Evolutionary conservation across 78 protist genomes (phyloP), one percentile per base, ranked within the genome.

Genomic region (Bodo saltans): DNA sequence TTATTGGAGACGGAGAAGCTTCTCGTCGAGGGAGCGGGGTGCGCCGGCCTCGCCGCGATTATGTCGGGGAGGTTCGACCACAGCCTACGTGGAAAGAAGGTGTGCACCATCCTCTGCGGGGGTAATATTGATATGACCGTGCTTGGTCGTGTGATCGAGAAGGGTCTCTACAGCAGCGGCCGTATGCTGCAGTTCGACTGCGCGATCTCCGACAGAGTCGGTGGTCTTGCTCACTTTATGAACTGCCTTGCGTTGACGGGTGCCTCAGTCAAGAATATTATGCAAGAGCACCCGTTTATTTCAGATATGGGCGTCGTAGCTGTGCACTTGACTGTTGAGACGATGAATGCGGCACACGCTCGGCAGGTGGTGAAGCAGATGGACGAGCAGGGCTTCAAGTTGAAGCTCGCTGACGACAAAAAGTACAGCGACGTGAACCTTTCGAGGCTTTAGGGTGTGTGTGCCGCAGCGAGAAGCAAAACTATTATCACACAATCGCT

Each of bases 111-210:
- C 29, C 88, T 89, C 42, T 90, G 92, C 69, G 95, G 95, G n/a
- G 91, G 91, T n/a, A 92, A 90, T 78, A 88, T 92, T 71, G 92
- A 89, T 60, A 42, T 74, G 27, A 80, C 90, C 0, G 72, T 90
- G 30, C 84, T 92, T 60, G 92, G 95, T 27, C 84, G 91, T 28
- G 39, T 52, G 30, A 69, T 89, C 26, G 92, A 89, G 17, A 47
- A 88, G 11, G 95, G 93, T 4, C 86, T 92, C 28, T 85, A 85
- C 25, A 83, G 76, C 0, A 92, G 87, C 47, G 80, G 88, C 21
- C 70, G 92, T 0, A 40, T 91, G 27, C 38, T 74, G 3, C 86
- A 88, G 28, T 68, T 88, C 53, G 42, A 33, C 37, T 85, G 52
- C 40, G 25, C 70, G 40, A 69, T 84, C 1, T n/a, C 67, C 1